Evolutionary conservation across 2,329 filamentous ascomycete genomes (phyloP).

Genomic region (Dactylellina parvicollis): DNA sequence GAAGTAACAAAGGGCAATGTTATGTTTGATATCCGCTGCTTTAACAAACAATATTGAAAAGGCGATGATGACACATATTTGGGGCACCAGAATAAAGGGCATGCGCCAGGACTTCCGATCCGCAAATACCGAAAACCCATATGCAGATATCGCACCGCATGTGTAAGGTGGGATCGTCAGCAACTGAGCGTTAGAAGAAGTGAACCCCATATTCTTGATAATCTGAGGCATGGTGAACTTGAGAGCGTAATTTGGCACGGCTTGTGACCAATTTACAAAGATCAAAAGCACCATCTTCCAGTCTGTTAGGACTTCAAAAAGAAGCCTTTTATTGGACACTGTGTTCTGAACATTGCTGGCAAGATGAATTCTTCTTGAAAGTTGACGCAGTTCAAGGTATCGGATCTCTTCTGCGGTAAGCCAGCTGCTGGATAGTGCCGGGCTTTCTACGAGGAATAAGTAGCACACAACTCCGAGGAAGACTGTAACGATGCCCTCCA

Average conservation of each 20-base stretch:
- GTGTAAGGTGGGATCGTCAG: slow-evolving; percentile 61
- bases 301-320: slow-evolving; percentile 63
- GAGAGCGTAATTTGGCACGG: slow-evolving; percentile 60
- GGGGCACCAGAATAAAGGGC: slow-evolving; percentile 61
- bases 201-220: slow-evolving; percentile 63
- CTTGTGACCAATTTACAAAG: slow-evolving; percentile 63
- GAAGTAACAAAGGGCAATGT: slow-evolving; percentile 63
- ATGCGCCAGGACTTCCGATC: slow-evolving; percentile 62
- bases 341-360: slow-evolving; percentile 55
- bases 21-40: slow-evolving; percentile 61
- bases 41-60: slow-evolving; percentile 62
- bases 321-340: slow-evolving; percentile 60
- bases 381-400: slow-evolving; percentile 62
- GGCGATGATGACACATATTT: slow-evolving; percentile 60
- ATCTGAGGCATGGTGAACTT: slow-evolving; percentile 61
- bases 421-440: slow-evolving; percentile 60
- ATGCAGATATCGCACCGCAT: slow-evolving; percentile 60
- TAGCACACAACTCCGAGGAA: slow-evolving; percentile 55
- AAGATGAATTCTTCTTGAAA: slow-evolving; percentile 58
- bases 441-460: slow-evolving; percentile 61
- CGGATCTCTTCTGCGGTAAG: slow-evolving; percentile 62
- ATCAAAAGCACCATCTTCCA: slow-evolving; percentile 63
- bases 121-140: slow-evolving; percentile 60
- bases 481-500: slow-evolving; percentile 62
- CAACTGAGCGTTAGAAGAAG: slow-evolving; percentile 59